Percentiles rank a stretch among this genome's conserved stretches.
These are phyloP conservation scores for Globisporangium paddicum DNA, from an alignment of 352 stramenopile genomes.

Conservation along the genomic window DNA sequence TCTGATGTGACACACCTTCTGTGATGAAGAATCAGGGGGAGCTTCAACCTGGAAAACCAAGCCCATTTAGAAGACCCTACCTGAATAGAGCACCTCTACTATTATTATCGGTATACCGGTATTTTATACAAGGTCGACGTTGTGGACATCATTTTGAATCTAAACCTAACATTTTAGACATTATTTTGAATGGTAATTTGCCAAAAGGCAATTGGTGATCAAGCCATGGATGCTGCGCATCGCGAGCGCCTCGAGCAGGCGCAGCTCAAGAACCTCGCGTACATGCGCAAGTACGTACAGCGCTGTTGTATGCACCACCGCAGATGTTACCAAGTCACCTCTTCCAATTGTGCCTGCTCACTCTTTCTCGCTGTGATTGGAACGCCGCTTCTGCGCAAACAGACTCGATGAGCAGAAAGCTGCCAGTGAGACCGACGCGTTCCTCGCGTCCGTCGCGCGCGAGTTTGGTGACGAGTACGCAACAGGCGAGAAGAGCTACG, in stretches of 20 bases:
- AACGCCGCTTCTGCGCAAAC: neutral
- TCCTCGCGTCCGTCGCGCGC: constrained; percentile 26
- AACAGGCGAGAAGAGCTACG: constrained; percentile 10
- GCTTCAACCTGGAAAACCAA: neutral
- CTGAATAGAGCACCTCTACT: neutral
- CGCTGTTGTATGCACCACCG: neutral
- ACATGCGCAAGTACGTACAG: constrained; percentile 59
- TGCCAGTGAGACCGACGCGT: constrained; percentile 32
- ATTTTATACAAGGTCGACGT: too few species aligned
- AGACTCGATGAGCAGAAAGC: constrained; percentile 53
- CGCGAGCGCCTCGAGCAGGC: constrained; percentile 55
- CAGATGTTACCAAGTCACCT: neutral
- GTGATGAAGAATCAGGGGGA: neutral
- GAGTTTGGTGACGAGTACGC: constrained; percentile 18
- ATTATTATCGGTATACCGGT: too few species aligned
- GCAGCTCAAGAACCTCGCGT: constrained; percentile 67
- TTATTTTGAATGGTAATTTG: too few species aligned
- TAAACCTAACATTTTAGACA: too few species aligned
- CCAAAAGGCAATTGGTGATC: too few species aligned
- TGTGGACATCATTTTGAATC: neutral
- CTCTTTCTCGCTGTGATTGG: neutral
- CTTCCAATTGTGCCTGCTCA: neutral
- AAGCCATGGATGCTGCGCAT: constrained; percentile 35
- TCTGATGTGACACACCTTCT: too few species aligned
- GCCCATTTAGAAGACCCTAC: neutral